These are phyloP conservation scores for Collybiopsis luxurians DNA, from an alignment of 768 basidiomycete genomes.

Conservation along the genomic window DNA sequence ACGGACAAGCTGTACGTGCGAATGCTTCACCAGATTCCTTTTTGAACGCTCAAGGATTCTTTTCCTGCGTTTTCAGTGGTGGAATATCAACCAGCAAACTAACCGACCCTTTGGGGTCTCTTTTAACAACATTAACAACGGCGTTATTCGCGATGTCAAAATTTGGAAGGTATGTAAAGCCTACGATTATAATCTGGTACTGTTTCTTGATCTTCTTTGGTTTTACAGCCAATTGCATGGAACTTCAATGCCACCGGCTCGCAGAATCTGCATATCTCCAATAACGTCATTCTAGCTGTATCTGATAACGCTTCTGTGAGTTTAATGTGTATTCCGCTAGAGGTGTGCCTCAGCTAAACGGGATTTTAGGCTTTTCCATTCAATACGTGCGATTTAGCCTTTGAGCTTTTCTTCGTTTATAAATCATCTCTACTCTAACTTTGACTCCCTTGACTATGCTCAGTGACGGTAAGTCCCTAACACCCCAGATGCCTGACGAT, in stretches of 20 bases:
- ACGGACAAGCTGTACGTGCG: slow-evolving; percentile 48
- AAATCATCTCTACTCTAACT: no score
- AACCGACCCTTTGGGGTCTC: slow-evolving; percentile 57
- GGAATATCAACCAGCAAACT: slow-evolving; percentile 48
- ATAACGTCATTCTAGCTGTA: slow-evolving; percentile 52
- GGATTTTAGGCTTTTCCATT: slow-evolving; percentile 61
- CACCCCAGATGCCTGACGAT: no score
- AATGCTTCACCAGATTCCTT: no score
- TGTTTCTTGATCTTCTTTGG: no score
- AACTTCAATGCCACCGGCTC: slow-evolving; percentile 53
- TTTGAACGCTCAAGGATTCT: no score
- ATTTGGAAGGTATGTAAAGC: slow-evolving; percentile 44
- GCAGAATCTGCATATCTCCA: slow-evolving; percentile 46
- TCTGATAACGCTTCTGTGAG: slow-evolving; percentile 40
- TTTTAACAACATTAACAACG: slow-evolving; percentile 51
- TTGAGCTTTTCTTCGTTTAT: no score
- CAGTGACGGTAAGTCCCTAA: no score
- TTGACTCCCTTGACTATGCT: no score
- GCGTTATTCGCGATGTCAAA: slow-evolving; percentile 57
- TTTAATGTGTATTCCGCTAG: no score
- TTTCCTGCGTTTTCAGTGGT: slow-evolving; percentile 58
- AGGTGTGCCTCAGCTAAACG: no score
- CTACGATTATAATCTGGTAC: no score
- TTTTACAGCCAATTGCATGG: slow-evolving; percentile 60
- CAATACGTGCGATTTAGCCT: slow-evolving; percentile 63